These are phyloP conservation scores for Butyriboletus appendiculatus DNA, from an alignment of 1,284 basidiomycete genomes.

Conservation along the genomic window DNA sequence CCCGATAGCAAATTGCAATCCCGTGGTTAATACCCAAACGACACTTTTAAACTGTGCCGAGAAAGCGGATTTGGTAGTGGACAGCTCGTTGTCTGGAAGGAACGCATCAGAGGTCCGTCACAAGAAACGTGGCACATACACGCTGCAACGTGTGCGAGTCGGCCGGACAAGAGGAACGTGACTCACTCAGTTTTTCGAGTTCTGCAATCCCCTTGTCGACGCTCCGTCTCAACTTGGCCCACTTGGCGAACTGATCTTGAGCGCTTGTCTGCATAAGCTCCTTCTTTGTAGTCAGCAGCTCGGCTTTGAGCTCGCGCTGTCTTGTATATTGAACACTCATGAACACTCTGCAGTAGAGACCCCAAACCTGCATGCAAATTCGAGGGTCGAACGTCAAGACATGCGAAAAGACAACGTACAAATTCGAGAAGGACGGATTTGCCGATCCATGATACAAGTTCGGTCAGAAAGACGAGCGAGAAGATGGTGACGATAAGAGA, in stretches of 20 bases:
- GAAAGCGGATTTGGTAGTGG: slow-evolving; percentile 67
- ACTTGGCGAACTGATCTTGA: slow-evolving; percentile 98
- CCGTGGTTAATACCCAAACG: slow-evolving; percentile 84
- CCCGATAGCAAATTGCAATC: slow-evolving; percentile 77
- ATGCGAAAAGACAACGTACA: slow-evolving; percentile 50
- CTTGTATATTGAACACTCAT: slow-evolving; percentile 52
- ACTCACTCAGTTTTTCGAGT: slow-evolving; percentile 91
- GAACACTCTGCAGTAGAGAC: slow-evolving; percentile 67
- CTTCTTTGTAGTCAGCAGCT: slow-evolving; percentile 79
- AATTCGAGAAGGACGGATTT: slow-evolving; percentile 77
- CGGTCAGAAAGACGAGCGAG: slow-evolving; percentile 75
- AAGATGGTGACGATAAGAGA: slow-evolving; percentile 82
- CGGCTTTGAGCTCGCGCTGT: slow-evolving; percentile 72
- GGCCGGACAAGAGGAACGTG: neutral
- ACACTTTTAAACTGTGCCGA: slow-evolving; percentile 70
- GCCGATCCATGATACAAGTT: slow-evolving; percentile 87
- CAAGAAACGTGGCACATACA: neutral
- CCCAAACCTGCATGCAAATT: slow-evolving; percentile 55
- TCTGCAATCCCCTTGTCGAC: slow-evolving; percentile 94
- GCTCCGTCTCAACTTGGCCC: slow-evolving; percentile 91
- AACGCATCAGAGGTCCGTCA: slow-evolving; percentile 1
- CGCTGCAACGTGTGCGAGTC: neutral
- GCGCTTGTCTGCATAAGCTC: slow-evolving; percentile 90
- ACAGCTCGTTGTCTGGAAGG: slow-evolving; percentile 66
- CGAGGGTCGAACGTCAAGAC: neutral